Percentiles rank a stretch among this genome's conserved stretches.
phyloP scores from a whole-genome alignment of 805 yeast species.

The Wickerhamiella australiensis region DNA sequence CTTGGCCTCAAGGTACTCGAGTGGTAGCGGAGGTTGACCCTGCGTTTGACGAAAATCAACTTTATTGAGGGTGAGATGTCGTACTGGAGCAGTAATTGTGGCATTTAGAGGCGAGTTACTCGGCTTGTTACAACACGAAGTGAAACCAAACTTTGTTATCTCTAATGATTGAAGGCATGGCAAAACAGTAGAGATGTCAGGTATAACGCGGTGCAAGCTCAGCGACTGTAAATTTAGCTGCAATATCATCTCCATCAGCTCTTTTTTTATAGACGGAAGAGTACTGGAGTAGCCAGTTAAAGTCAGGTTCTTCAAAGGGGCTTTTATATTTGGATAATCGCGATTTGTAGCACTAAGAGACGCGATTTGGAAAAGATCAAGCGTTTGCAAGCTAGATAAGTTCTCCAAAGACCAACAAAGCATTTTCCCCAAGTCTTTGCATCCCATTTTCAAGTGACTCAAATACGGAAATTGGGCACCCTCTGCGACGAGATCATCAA shows the following conservation, averaged over 20 bases:
- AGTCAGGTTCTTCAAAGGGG: background rate
- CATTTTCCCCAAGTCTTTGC: background rate
- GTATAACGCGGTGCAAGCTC: background rate
- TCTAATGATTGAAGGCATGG: background rate
- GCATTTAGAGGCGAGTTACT: background rate
- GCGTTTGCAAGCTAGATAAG: background rate
- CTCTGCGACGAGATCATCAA: background rate
- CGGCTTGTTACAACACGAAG: background rate
- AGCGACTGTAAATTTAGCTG: background rate
- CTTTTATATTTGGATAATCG: background rate
- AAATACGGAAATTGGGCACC: background rate
- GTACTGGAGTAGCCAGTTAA: background rate
- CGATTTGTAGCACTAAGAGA: background rate
- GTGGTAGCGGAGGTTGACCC: background rate
- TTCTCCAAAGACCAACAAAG: background rate
- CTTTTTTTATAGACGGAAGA: background rate
- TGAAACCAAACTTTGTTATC: background rate
- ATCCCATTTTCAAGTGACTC: background rate
- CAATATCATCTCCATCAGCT: background rate
- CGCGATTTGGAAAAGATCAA: background rate
- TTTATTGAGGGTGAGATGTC: background rate
- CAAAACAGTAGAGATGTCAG: background rate
- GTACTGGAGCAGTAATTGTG: background rate
- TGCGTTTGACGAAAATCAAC: background rate
- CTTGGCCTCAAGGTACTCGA: slow-evolving; percentile 7